Evolutionary conservation across 1,284 basidiomycete genomes (phyloP).

Genomic region (Phenoliferia sp.): DNA sequence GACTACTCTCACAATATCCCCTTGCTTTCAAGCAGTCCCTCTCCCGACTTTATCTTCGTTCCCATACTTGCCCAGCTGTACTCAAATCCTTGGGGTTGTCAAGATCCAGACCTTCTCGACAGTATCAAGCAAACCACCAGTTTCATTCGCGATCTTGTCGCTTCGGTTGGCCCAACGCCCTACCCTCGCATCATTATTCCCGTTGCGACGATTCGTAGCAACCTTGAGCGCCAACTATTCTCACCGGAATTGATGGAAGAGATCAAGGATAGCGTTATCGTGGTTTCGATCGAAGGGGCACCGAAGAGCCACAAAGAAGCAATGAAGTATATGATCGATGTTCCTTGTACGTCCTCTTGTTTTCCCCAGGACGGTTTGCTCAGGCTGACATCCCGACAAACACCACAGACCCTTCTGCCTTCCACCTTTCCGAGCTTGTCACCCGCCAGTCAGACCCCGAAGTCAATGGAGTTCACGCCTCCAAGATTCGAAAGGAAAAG

Average conservation of each 20-base stretch:
- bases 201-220: constrained; percentile 23
- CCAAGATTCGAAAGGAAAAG: constrained; percentile 10
- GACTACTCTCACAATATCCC: constrained; percentile 22
- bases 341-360: constrained; percentile 20
- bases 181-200: constrained; percentile 31
- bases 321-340: constrained; percentile 28
- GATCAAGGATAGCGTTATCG: constrained; percentile 24
- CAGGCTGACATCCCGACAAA: no score
- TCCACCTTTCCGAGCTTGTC: constrained; percentile 25
- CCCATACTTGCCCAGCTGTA: constrained; percentile 25
- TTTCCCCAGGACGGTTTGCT: no score
- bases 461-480: not conserved
- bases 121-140: constrained; percentile 22
- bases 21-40: constrained; percentile 17
- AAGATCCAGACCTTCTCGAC: constrained; percentile 10
- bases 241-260: constrained; percentile 31
- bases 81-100: constrained; percentile 30
- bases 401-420: constrained; percentile 28
- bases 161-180: constrained; percentile 16
- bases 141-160: constrained; percentile 24
- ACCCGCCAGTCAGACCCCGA: not conserved
- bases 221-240: constrained; percentile 21
- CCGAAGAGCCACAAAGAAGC: constrained; percentile 20
- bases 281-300: constrained; percentile 32
- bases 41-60: constrained; percentile 32